Conservation (phyloP, 1,284 basidiomycete species). For the Cryptococcus sp. region DNA sequence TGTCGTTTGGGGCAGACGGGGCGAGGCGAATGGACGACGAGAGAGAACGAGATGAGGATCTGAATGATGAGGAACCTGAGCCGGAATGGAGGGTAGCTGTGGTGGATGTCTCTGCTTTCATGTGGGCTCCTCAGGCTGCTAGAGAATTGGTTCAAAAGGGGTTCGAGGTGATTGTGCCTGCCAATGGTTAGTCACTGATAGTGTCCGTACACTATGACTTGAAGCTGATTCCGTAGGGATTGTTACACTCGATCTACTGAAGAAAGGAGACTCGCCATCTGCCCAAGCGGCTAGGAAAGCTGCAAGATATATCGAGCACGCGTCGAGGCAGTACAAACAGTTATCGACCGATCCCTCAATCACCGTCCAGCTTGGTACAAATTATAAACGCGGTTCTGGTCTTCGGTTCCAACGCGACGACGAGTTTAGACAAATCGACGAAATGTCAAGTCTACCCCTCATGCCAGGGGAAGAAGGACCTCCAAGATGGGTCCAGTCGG, state of each 20-base stretch:
- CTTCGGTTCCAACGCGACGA: conserved; percentile 32
- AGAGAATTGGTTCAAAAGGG: conserved; percentile 71
- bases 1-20: background rate
- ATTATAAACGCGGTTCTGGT: conserved; percentile 34
- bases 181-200: conserved; percentile 63
- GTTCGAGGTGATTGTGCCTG: conserved; percentile 67
- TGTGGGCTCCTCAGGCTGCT: conserved; percentile 74
- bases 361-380: conserved; percentile 24
- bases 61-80: conserved; percentile 13
- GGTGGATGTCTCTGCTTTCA: conserved; percentile 78
- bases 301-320: conserved; percentile 45
- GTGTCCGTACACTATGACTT: background rate
- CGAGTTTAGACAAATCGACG: conserved; percentile 18
- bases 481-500: conserved; percentile 32
- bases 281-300: conserved; percentile 64
- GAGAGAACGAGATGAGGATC: conserved; percentile 11
- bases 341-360: conserved; percentile 26
- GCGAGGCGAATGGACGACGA: conserved; percentile 6
- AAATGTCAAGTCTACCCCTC: conserved; percentile 20
- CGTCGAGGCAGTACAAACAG: conserved; percentile 31
- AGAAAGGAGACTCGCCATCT: conserved; percentile 74
- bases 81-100: conserved; percentile 61
- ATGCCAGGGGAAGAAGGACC: conserved; percentile 20
- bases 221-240: conserved; percentile 57
- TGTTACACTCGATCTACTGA: conserved; percentile 87